Evolutionary conservation across 2,329 filamentous ascomycete genomes (phyloP).

Genomic region (Cercospora beticola): DNA sequence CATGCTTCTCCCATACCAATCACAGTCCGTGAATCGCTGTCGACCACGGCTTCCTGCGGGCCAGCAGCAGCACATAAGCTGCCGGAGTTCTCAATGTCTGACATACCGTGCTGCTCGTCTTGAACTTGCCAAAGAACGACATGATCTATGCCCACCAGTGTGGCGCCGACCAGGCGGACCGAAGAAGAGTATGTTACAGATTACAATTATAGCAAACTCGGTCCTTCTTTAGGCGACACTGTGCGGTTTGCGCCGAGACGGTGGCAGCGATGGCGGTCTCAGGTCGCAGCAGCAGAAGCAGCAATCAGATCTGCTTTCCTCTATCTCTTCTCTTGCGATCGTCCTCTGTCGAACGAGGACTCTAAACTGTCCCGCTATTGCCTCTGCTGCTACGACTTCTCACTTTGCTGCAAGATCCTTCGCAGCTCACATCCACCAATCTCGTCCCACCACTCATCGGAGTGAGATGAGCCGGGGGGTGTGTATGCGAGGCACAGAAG

Average conservation of each 20-base stretch:
- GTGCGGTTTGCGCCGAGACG: not conserved
- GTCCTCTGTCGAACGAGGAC: not conserved
- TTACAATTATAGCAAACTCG: not conserved
- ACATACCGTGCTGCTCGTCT: conserved; percentile 39
- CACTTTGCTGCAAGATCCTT: conserved; percentile 9
- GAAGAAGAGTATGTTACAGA: not conserved
- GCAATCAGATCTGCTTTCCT: not conserved
- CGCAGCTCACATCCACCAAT: conserved; percentile 14
- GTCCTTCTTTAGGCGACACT: not conserved
- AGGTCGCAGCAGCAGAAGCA: conserved; percentile 2
- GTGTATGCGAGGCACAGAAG: not conserved
- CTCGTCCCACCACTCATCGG: conserved; percentile 17
- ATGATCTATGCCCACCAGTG: conserved; percentile 37
- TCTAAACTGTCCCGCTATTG: conserved; percentile 9
- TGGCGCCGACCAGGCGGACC: not conserved
- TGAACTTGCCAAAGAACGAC: conserved; percentile 57
- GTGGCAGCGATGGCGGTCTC: not conserved
- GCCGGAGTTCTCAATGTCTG: not conserved
- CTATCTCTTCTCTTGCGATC: not conserved
- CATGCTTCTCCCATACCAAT: conserved; percentile 10
- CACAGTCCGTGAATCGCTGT: not conserved
- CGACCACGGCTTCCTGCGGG: not conserved
- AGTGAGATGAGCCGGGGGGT: conserved; percentile 10
- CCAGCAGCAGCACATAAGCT: not conserved
- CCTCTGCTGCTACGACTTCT: not conserved